A percentile compares a stretch with the other conserved stretches of the same genome.
These are phyloP conservation scores for Seminavis robusta DNA, from an alignment of 108 stramenopile species.

Conservation along the genomic window DNA sequence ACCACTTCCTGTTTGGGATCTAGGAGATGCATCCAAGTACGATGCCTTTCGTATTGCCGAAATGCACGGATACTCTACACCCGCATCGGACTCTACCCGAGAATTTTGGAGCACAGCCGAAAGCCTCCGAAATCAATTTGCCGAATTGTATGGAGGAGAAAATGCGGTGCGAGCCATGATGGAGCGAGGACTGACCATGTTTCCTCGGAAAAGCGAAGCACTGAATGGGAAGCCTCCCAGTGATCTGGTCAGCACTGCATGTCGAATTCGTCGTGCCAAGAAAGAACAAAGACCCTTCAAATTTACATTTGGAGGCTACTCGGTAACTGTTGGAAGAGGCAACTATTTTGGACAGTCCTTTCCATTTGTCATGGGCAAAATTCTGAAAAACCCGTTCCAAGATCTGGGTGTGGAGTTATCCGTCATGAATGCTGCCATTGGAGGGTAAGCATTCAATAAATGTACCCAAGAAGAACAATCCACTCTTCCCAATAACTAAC, in stretches of 20 bases:
- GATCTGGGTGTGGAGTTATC: constrained; percentile 32
- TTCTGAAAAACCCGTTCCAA: constrained; percentile 29
- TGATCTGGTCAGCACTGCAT: constrained; percentile 30
- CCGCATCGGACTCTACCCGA: too few species aligned
- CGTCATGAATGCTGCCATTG: constrained; percentile 71
- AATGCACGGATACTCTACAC: too few species aligned
- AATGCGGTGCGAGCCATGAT: constrained; percentile 51
- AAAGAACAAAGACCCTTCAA: constrained; percentile 40
- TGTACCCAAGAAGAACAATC: too few species aligned
- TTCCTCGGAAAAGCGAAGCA: neutral
- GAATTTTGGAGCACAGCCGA: constrained; percentile 38
- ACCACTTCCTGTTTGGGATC: too few species aligned
- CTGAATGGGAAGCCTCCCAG: constrained; percentile 2
- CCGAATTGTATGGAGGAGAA: constrained; percentile 55
- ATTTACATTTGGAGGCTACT: constrained; percentile 70
- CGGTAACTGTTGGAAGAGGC: constrained; percentile 67
- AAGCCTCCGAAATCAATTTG: constrained; percentile 34
- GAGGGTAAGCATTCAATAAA: too few species aligned
- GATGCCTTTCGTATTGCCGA: too few species aligned
- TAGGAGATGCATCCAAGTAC: too few species aligned
- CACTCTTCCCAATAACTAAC: too few species aligned
- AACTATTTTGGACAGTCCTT: constrained; percentile 61
- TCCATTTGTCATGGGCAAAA: constrained; percentile 58
- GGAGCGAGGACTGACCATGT: constrained; percentile 46
- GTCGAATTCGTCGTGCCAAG: constrained; percentile 38